A percentile compares a stretch with the other conserved stretches of the same genome.
Evolutionary conservation across 202 grass and related monocot species (phyloP).

Genomic region (Panicum hallii): DNA sequence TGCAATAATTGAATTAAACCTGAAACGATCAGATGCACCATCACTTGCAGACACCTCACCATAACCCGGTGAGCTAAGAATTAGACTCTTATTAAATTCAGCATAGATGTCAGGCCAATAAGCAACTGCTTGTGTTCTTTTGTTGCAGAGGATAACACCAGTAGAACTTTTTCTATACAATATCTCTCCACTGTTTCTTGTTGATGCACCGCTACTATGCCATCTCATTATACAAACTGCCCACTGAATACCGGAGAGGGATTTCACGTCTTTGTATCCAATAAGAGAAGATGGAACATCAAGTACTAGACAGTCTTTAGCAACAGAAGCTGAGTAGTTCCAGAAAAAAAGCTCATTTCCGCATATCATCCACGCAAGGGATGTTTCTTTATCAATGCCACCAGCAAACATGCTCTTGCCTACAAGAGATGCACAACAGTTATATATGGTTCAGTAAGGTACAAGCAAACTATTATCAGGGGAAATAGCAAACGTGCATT

Average conservation of each 20-base stretch:
- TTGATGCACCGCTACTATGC: constrained; percentile 42
- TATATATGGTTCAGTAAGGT: constrained; percentile 17
- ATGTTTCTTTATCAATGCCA: constrained; percentile 85
- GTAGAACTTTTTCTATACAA: constrained; percentile 60
- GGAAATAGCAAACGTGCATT: not conserved
- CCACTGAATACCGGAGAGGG: constrained; percentile 59
- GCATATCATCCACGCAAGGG: constrained; percentile 90
- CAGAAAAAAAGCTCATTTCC: constrained; percentile 87
- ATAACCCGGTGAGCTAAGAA: constrained; percentile 45
- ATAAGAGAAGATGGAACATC: constrained; percentile 71
- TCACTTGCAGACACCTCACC: constrained; percentile 41
- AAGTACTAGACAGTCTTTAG: constrained; percentile 81
- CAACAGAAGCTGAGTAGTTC: constrained; percentile 69
- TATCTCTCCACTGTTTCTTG: constrained; percentile 45
- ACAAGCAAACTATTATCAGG: constrained; percentile 4
- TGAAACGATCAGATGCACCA: constrained; percentile 52
- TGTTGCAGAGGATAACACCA: constrained; percentile 80
- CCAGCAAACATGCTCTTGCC: constrained; percentile 69
- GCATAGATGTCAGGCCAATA: constrained; percentile 90
- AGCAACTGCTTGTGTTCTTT: constrained; percentile 62
- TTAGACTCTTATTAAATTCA: constrained; percentile 55
- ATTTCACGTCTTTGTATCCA: constrained; percentile 46
- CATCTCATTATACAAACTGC: constrained; percentile 73
- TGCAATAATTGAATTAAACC: constrained; percentile 73
- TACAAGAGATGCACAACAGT: constrained; percentile 51